Base-by-base conservation (phyloP, 768 basidiomycete species). In the Amanita pallidorosea region DNA sequence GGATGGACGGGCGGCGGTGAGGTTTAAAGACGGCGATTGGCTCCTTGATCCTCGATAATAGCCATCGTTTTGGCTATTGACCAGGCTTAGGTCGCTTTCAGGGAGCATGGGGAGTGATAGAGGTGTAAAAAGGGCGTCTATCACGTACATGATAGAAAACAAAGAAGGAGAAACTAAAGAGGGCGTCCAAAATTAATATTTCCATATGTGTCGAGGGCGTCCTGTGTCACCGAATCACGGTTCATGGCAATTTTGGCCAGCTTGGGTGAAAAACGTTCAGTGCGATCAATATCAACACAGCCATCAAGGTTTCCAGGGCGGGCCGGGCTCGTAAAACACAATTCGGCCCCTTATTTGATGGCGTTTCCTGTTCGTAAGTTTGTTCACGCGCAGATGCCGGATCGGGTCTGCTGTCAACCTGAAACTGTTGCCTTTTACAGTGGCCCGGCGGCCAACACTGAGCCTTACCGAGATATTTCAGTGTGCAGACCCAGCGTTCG, bases 271-370 rank as follows among this genome's bases (percentile, higher is more conserved):
- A 27, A 44, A 38, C 18, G 18, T 38, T 4, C 18, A 9, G 43
- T 45, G 11, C n/a, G 43, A 45, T 45, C 43, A 43, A 45, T 41
- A 45, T 45, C 43, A 45, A 7, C 43, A 45, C 43, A 45, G 43
- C 43, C 40, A 29, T 43, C 43, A 29, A 29, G n/a, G 43, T 31
- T 45, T 45, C 29, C 43, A 45, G 43, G 43, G 43, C 27, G 9
- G 13, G 6, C 25, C 43, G 40, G 20, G 20, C 25, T 43, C 23
- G 22, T 42, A 23, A 42, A 43, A 43, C 42, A 27, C 42, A 17
- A 17, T 29, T 45, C 17, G 5, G 25, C 43, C 43, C 18, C 43
- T 27, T 45, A 15, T 45, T 31, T 29, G 11, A 45, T 29, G 7
- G 7, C 15, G 43, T 45, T 45, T 27, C 27, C 27, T n/a, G n/a